Evolutionary conservation across 2,329 filamentous ascomycete genomes (phyloP).

Genomic region (Curvularia verruculosa): DNA sequence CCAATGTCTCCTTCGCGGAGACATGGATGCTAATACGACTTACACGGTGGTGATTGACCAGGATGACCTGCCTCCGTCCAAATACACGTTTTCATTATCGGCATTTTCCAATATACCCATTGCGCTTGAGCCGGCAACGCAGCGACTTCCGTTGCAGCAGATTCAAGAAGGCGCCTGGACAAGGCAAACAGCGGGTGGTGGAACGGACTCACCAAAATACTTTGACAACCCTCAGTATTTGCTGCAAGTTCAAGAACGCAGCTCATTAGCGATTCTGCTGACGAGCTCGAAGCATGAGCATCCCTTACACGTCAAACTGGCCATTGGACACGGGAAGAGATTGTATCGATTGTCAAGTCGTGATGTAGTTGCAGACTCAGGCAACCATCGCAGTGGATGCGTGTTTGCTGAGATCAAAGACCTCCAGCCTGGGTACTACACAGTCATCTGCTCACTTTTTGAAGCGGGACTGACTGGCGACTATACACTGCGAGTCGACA

Average conservation of each 20-base stretch:
- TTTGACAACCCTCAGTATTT: slow-evolving; percentile 87
- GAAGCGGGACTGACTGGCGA: slow-evolving; percentile 76
- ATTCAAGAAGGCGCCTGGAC: slow-evolving; percentile 74
- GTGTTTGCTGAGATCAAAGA: slow-evolving; percentile 68
- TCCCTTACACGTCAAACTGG: slow-evolving; percentile 82
- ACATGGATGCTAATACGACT: slow-evolving; percentile 58
- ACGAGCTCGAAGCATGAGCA: slow-evolving; percentile 70
- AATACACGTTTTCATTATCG: slow-evolving; percentile 86
- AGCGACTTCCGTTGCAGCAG: slow-evolving; percentile 65
- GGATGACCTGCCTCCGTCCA: slow-evolving; percentile 73
- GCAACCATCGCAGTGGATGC: slow-evolving; percentile 85
- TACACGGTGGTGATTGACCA: slow-evolving; percentile 76
- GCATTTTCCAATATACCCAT: slow-evolving; percentile 74
- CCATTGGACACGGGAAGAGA: slow-evolving; percentile 76
- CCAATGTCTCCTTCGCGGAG: slow-evolving; percentile 82
- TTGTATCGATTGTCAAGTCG: slow-evolving; percentile 71
- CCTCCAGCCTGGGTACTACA: slow-evolving; percentile 78
- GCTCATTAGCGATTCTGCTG: slow-evolving; percentile 74
- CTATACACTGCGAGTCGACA: slow-evolving; percentile 78
- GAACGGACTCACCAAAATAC: slow-evolving; percentile 76
- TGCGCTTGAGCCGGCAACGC: slow-evolving; percentile 64
- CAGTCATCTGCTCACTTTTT: slow-evolving; percentile 88
- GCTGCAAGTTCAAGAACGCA: slow-evolving; percentile 62
- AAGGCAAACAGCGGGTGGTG: slow-evolving; percentile 80
- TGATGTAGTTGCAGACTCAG: slow-evolving; percentile 81